Evolutionary conservation across 257 asterid genomes (phyloP).

Genomic region (Solanum chmielewskii): DNA sequence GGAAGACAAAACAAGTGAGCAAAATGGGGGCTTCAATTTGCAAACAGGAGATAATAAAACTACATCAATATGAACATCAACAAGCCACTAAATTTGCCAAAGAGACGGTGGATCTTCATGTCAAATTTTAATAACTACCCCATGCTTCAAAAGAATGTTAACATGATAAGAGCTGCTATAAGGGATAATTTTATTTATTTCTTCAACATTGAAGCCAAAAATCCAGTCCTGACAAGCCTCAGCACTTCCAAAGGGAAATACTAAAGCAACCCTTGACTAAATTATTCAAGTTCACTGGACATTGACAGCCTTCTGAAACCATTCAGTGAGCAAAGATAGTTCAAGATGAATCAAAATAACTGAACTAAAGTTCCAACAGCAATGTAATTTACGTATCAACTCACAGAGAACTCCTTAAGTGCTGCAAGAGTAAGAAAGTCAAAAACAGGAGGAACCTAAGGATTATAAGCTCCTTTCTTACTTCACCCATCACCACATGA

Average conservation of each 20-base stretch:
- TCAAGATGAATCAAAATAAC: background rate
- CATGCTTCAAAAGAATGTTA: background rate
- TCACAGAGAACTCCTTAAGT: background rate
- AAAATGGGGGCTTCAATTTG: background rate
- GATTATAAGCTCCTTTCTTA: background rate
- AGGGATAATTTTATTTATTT: background rate
- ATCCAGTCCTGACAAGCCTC: background rate
- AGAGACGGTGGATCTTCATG: background rate
- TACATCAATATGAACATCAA: background rate
- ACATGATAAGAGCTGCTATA: background rate
- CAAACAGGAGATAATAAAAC: background rate
- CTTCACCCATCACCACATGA: background rate
- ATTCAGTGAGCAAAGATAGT: background rate
- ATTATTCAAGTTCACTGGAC: background rate
- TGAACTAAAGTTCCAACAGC: background rate
- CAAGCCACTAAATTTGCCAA: background rate
- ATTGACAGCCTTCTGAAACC: background rate
- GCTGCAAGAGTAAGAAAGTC: background rate
- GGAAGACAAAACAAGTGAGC: background rate
- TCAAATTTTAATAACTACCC: background rate
- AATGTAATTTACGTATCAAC: background rate
- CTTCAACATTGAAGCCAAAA: background rate
- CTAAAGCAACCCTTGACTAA: background rate
- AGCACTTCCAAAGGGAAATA: background rate
- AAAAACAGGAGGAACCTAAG: background rate